phyloP scores from a whole-genome alignment of 2,329 filamentous ascomycete genomes.

The Aspergillus glaucus region DNA sequence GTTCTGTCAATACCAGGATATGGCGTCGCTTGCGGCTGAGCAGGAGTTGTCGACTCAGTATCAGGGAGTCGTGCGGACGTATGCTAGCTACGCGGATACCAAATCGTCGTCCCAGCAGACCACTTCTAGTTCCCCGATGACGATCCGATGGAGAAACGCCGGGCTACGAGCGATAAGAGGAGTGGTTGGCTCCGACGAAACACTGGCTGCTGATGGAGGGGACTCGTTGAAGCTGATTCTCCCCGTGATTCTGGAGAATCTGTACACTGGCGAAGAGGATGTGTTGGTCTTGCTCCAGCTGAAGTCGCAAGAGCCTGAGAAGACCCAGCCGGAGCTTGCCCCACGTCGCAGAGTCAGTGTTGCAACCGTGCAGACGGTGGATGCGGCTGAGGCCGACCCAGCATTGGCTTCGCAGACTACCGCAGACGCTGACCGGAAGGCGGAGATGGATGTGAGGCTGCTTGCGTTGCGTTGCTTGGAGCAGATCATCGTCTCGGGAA shows the following conservation, averaged over 20 bases:
- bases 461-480: conserved; percentile 81
- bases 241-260: conserved; percentile 78
- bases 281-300: conserved; percentile 63
- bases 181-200: conserved; percentile 73
- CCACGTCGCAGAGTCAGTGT: conserved; percentile 68
- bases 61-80: conserved; percentile 70
- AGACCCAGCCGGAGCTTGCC: conserved; percentile 58
- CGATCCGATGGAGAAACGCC: conserved; percentile 69
- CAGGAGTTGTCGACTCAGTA: conserved; percentile 77
- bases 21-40: conserved; percentile 76
- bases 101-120: conserved; percentile 45
- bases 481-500: conserved; percentile 69
- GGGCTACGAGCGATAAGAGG: conserved; percentile 74
- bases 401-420: conserved; percentile 66
- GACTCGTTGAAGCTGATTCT: conserved; percentile 73
- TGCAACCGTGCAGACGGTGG: conserved; percentile 67
- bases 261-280: conserved; percentile 60
- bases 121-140: conserved; percentile 62
- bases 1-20: conserved; percentile 84
- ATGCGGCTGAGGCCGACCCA: conserved; percentile 62
- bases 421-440: conserved; percentile 79
- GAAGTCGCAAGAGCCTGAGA: conserved; percentile 63
- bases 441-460: conserved; percentile 80
- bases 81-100: conserved; percentile 72
- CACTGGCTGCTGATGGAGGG: conserved; percentile 66